phyloP scores from a whole-genome alignment of 106 monocot species.

The Gastrodia elata region DNA sequence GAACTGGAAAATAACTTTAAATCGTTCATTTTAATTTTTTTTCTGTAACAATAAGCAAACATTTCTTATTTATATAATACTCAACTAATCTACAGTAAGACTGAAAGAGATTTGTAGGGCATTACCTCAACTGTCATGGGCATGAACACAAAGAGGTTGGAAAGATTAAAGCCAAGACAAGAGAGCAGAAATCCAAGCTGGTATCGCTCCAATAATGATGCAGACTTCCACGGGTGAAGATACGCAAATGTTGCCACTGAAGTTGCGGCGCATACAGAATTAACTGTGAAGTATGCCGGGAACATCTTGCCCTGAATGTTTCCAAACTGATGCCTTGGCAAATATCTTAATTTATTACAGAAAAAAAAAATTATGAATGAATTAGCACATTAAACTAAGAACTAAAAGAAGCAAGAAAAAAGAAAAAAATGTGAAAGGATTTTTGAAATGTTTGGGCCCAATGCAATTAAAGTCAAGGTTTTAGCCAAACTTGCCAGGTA shows the following conservation, averaged over 20 bases:
- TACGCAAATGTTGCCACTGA: constrained; percentile 77
- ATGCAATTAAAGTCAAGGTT: not conserved
- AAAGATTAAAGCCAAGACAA: constrained; percentile 69
- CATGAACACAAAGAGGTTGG: constrained; percentile 86
- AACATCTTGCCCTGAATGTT: constrained; percentile 93
- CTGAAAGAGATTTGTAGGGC: not conserved
- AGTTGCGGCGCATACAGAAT: constrained; percentile 41
- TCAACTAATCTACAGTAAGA: not conserved
- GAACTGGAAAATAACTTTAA: not conserved
- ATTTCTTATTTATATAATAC: not conserved
- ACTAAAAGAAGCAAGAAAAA: not conserved
- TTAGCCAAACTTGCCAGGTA: not conserved
- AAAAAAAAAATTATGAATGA: not conserved
- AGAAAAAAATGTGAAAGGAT: not conserved
- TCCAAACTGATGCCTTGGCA: constrained; percentile 95
- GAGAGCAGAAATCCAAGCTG: constrained; percentile 85
- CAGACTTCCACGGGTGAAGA: constrained; percentile 77
- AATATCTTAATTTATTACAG: constrained; percentile 31
- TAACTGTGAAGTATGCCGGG: constrained; percentile 74
- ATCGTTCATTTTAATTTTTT: too few species aligned
- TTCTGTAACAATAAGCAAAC: too few species aligned
- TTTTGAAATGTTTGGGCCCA: not conserved
- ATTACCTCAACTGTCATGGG: constrained; percentile 96
- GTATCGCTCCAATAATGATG: constrained; percentile 60
- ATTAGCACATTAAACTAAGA: not conserved